A percentile compares a stretch with the other conserved stretches of the same genome.
Conservation (phyloP, 352 stramenopile species). For the Pythium brassicae region DNA sequence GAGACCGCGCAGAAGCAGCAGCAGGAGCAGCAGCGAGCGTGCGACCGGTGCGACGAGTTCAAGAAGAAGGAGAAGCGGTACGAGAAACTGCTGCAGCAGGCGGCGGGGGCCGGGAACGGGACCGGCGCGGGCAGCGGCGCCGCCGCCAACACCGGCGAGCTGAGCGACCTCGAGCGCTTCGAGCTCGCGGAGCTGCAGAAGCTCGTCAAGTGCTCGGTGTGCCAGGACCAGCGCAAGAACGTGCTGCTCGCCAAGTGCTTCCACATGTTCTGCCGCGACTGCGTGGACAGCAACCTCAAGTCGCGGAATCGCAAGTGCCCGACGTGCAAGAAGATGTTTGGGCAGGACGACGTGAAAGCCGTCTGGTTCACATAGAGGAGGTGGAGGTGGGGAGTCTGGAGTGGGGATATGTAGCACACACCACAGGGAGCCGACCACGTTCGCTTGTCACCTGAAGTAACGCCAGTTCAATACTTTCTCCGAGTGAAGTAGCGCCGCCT, state of each 20-base stretch:
- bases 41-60: slow-evolving; percentile 49
- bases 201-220: slow-evolving; percentile 81
- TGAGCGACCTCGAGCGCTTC: slow-evolving; percentile 73
- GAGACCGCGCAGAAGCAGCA: slow-evolving; percentile 54
- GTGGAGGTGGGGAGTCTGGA: not conserved
- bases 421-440: too few species aligned
- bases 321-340: slow-evolving; percentile 90
- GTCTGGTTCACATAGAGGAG: slow-evolving; percentile 76
- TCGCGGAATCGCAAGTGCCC: slow-evolving; percentile 87
- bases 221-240: slow-evolving; percentile 79
- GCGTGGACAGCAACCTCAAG: slow-evolving; percentile 85
- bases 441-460: too few species aligned
- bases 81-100: slow-evolving; percentile 34
- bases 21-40: slow-evolving; percentile 50
- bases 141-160: slow-evolving; percentile 37
- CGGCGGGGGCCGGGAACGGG: too few species aligned
- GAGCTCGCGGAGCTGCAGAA: slow-evolving; percentile 83
- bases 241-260: slow-evolving; percentile 88
- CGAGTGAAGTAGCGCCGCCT: too few species aligned
- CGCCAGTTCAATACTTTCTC: too few species aligned
- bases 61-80: slow-evolving; percentile 48
- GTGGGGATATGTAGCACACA: too few species aligned
- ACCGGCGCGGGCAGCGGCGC: too few species aligned
- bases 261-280: slow-evolving; percentile 89
- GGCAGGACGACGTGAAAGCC: slow-evolving; percentile 82